These are phyloP conservation scores for Lavandula angustifolia DNA, from an alignment of 257 asterid genomes.

Conservation along the genomic window DNA sequence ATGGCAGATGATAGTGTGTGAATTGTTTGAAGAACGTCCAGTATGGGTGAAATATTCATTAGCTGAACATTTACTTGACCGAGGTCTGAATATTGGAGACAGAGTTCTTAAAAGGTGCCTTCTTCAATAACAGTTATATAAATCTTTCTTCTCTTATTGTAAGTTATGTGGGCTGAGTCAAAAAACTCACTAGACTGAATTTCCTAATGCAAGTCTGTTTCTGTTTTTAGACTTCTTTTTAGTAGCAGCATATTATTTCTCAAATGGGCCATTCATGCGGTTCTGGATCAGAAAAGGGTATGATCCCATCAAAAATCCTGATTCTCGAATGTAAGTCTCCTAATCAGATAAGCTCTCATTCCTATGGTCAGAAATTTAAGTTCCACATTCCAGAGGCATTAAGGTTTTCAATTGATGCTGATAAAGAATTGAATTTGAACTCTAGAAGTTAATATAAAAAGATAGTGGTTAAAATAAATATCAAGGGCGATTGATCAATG, in stretches of 20 bases:
- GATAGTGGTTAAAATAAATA: conserved; percentile 9
- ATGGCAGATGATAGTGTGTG: conserved; percentile 72
- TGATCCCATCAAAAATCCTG: conserved; percentile 94
- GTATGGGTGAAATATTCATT: conserved; percentile 79
- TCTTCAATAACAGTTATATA: conserved; percentile 25
- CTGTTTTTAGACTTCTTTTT: conserved; percentile 73
- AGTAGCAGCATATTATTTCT: conserved; percentile 83
- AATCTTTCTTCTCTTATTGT: conserved; percentile 15
- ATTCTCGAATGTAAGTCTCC: conserved; percentile 78
- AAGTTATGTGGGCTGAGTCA: conserved; percentile 19
- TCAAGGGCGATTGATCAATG: background rate
- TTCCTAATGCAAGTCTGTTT: conserved; percentile 34
- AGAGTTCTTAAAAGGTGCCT: conserved; percentile 67
- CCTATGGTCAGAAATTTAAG: conserved; percentile 3
- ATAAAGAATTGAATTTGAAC: conserved; percentile 9
- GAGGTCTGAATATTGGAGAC: conserved; percentile 53
- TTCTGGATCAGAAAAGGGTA: conserved; percentile 94
- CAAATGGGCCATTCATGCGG: conserved; percentile 85
- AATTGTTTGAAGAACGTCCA: conserved; percentile 85
- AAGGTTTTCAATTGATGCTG: conserved; percentile 12
- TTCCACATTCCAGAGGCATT: too few relatives aligned
- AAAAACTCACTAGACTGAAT: conserved; percentile 7
- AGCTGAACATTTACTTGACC: conserved; percentile 58
- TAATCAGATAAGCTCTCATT: conserved; percentile 16
- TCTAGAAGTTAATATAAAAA: conserved; percentile 3